phyloP scores from a whole-genome alignment of 257 asterid genomes.

The Salvia hispanica region DNA sequence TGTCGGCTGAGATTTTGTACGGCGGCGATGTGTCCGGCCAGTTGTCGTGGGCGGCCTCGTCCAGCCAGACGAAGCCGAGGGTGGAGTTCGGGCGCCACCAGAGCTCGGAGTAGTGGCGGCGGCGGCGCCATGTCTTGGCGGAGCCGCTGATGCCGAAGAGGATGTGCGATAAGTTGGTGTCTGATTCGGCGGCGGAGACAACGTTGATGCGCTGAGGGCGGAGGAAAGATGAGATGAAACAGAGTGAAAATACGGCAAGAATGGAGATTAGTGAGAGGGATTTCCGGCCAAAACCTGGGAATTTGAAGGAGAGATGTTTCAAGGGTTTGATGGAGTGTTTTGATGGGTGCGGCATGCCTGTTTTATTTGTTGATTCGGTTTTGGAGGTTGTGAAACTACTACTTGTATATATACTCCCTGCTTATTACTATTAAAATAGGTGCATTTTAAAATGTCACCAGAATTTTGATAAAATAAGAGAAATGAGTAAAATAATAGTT shows the following conservation, averaged over 20 bases:
- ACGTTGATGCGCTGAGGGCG: background rate
- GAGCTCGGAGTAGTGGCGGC: constrained; percentile 62
- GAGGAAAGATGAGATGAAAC: constrained; percentile 42
- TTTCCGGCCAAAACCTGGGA: constrained; percentile 25
- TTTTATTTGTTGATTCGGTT: background rate
- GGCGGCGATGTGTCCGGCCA: constrained; percentile 64
- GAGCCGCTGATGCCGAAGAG: constrained; percentile 90
- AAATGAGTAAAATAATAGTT: no score
- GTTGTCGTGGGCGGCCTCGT: constrained; percentile 34
- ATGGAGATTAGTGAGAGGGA: constrained; percentile 35
- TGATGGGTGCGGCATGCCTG: background rate
- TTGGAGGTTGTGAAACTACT: background rate
- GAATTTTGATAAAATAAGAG: no score
- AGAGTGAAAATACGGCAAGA: constrained; percentile 38
- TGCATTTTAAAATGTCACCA: no score
- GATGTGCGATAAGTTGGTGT: constrained; percentile 66
- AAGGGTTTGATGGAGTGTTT: constrained; percentile 8
- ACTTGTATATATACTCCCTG: background rate
- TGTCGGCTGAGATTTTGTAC: constrained; percentile 53
- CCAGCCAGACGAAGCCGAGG: constrained; percentile 84
- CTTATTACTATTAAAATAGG: no score
- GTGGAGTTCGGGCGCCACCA: constrained; percentile 83
- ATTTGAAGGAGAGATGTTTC: constrained; percentile 20
- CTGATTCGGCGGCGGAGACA: background rate
- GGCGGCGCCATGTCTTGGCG: constrained; percentile 61